Percentiles rank a stretch among this genome's conserved stretches.
phyloP scores from a whole-genome alignment of 2,329 filamentous ascomycete genomes.

The Colletotrichum graminicola region DNA sequence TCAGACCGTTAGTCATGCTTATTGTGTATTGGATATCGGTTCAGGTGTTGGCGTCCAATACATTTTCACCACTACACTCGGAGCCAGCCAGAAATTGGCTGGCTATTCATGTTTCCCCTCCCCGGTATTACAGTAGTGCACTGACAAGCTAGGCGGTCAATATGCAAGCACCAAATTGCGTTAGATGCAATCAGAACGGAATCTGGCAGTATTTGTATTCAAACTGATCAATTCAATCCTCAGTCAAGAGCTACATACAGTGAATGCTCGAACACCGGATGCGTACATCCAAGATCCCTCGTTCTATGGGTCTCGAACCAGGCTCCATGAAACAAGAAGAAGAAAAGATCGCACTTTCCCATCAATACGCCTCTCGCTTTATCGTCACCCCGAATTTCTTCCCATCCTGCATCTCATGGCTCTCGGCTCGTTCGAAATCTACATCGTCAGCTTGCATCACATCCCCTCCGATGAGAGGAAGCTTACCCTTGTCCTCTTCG shows the following conservation, averaged over 20 bases:
- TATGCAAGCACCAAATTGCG: background rate
- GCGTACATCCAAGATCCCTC: background rate
- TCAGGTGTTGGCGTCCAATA: conserved; percentile 17
- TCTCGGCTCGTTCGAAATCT: conserved; percentile 21
- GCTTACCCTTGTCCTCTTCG: conserved; percentile 23
- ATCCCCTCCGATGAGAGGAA: background rate
- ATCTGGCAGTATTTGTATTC: background rate
- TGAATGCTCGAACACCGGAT: background rate
- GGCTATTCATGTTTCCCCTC: background rate
- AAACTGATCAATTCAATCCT: background rate
- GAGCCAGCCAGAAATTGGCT: background rate
- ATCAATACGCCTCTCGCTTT: background rate
- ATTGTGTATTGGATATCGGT: background rate
- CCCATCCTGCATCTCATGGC: conserved; percentile 25
- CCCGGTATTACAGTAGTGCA: background rate
- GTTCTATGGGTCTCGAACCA: background rate
- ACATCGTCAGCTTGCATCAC: background rate
- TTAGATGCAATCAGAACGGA: background rate
- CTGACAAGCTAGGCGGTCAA: background rate
- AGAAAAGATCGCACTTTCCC: background rate
- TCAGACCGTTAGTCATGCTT: conserved; percentile 14
- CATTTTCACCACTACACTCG: background rate
- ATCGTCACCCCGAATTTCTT: background rate
- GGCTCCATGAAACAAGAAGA: background rate
- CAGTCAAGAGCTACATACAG: conserved; percentile 9